Evolutionary conservation across 768 basidiomycete species (phyloP).

Genomic region (Auricularia sp.): DNA sequence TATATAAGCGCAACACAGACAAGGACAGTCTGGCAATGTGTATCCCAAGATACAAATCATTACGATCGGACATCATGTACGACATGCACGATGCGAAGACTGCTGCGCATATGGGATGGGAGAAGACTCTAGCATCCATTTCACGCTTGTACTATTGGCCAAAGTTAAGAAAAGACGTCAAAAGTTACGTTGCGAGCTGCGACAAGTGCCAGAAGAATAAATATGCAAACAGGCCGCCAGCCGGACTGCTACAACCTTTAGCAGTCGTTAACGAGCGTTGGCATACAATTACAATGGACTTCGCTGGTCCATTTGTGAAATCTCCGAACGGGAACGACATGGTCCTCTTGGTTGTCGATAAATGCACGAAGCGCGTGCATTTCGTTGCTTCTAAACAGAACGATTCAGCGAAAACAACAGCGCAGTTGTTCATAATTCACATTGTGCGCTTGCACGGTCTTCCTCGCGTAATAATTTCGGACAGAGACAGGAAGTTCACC

Average conservation of each 20-base stretch:
- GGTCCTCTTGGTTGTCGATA: too few relatives aligned
- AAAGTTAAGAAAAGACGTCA: slow-evolving; percentile 13
- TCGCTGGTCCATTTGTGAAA: slow-evolving; percentile 16
- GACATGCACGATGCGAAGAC: slow-evolving; percentile 10
- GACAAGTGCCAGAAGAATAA: slow-evolving; percentile 14
- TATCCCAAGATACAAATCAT: too few relatives aligned
- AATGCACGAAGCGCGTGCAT: slow-evolving; percentile 14
- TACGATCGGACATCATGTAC: slow-evolving; percentile 13
- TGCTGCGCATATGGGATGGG: slow-evolving; percentile 14
- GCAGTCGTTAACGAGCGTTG: slow-evolving; percentile 11
- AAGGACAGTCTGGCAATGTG: too few relatives aligned
- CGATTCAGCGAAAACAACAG: too few relatives aligned
- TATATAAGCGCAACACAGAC: too few relatives aligned
- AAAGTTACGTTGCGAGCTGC: slow-evolving; percentile 21
- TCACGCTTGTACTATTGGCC: slow-evolving; percentile 19
- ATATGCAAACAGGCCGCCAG: background rate
- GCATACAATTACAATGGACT: slow-evolving; percentile 18
- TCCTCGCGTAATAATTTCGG: background rate
- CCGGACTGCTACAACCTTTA: slow-evolving; percentile 2
- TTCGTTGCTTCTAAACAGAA: slow-evolving; percentile 12
- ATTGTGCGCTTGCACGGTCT: background rate
- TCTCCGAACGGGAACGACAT: slow-evolving; percentile 2
- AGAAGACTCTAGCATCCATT: slow-evolving; percentile 12
- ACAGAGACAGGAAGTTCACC: background rate
- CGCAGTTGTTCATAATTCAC: background rate